Evolutionary conservation across 2,329 filamentous ascomycete genomes (phyloP).

Genomic region (Fusarium setosum): DNA sequence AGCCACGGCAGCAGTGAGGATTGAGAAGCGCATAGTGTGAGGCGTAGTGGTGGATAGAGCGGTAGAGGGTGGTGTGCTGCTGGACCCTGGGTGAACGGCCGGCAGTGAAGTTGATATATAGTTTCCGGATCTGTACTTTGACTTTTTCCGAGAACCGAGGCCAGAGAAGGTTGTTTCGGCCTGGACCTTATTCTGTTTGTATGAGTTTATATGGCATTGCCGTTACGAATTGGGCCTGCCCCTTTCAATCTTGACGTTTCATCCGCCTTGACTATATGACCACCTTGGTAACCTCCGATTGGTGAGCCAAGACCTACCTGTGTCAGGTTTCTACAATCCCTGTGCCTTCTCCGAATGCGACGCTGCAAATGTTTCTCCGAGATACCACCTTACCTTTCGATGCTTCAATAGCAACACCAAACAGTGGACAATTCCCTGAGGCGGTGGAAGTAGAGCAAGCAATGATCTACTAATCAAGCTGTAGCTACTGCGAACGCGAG

Average conservation of each 20-base stretch:
- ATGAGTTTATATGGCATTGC: slow-evolving; percentile 10
- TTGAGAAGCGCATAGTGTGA: slow-evolving; percentile 50
- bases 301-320: background rate
- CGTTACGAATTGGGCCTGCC: background rate
- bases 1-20: slow-evolving; percentile 41
- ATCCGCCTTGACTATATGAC: slow-evolving; percentile 1
- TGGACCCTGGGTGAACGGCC: no score
- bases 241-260: slow-evolving; percentile 19
- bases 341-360: background rate
- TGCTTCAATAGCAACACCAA: no score
- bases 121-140: no score
- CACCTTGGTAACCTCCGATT: slow-evolving; percentile 12
- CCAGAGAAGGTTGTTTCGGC: background rate
- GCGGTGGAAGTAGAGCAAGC: no score
- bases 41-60: background rate
- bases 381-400: no score
- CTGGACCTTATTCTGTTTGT: background rate
- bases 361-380: background rate
- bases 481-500: no score
- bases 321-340: slow-evolving; percentile 1
- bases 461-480: no score
- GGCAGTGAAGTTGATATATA: background rate
- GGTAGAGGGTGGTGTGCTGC: background rate
- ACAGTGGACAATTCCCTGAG: no score
- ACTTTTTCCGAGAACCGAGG: no score